phyloP scores from a whole-genome alignment of 1,139 yeast species.

The Diutina rugosa region DNA sequence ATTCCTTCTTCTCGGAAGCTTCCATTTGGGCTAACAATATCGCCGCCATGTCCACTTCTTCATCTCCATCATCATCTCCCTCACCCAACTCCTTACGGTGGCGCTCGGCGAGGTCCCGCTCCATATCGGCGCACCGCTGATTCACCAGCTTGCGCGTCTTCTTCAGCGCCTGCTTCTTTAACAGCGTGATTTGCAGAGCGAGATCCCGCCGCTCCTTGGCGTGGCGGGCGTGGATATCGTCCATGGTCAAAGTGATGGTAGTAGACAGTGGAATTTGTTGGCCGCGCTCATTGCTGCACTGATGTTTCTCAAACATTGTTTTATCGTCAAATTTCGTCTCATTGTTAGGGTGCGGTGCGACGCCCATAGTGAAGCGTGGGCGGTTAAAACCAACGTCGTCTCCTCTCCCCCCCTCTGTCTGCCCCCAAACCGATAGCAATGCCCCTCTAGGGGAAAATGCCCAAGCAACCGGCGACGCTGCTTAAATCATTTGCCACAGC shows the following conservation, averaged over 20 bases:
- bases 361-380: neutral
- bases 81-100: slow-evolving; percentile 39
- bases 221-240: slow-evolving; percentile 49
- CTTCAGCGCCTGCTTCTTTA: slow-evolving; percentile 77
- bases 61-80: slow-evolving; percentile 3
- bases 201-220: slow-evolving; percentile 58
- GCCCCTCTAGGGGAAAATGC: too few species aligned
- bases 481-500: too few species aligned
- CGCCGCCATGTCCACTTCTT: neutral
- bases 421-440: too few species aligned
- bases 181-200: slow-evolving; percentile 51
- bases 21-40: neutral
- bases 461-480: too few species aligned
- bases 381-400: neutral
- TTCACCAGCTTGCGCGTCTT: slow-evolving; percentile 52
- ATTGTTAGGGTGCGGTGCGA: too few species aligned
- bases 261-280: neutral
- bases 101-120: slow-evolving; percentile 35
- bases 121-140: slow-evolving; percentile 46
- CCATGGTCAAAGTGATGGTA: slow-evolving; percentile 11
- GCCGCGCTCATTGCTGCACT: neutral
- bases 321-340: neutral
- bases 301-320: neutral
- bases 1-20: slow-evolving; percentile 26
- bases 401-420: too few species aligned